A percentile compares a stretch with the other conserved stretches of the same genome.
phyloP scores from a whole-genome alignment of 768 basidiomycete genomes.

The Boletus sensibilis region DNA sequence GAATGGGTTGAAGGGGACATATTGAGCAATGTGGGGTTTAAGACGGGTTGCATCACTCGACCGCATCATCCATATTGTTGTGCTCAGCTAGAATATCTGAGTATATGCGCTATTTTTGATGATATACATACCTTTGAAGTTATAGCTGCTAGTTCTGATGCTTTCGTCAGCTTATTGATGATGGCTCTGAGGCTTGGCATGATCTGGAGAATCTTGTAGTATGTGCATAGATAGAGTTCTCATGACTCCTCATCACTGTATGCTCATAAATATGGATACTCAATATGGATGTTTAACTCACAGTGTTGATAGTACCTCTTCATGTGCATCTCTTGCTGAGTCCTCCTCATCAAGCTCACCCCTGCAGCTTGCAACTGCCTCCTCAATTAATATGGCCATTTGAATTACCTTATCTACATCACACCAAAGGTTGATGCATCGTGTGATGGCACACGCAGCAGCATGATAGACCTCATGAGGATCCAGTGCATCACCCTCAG shows the following conservation, averaged over 20 bases:
- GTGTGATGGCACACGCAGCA: not conserved
- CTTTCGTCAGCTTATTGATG: not conserved
- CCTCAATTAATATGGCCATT: not conserved
- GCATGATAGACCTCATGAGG: not conserved
- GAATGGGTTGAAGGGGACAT: not conserved
- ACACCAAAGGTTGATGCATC: not conserved
- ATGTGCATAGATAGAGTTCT: not conserved
- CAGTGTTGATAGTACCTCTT: too few relatives aligned
- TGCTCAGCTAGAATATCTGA: not conserved
- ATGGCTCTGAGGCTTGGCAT: not conserved
- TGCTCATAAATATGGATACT: too few relatives aligned
- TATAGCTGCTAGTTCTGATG: not conserved
- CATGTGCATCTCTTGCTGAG: too few relatives aligned
- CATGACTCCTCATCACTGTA: too few relatives aligned
- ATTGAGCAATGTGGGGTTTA: not conserved
- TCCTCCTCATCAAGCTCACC: too few relatives aligned
- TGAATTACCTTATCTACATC: not conserved
- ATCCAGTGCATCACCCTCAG: not conserved
- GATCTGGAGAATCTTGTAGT: not conserved
- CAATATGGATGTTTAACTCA: too few relatives aligned
- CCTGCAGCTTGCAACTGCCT: not conserved
- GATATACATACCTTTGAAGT: not conserved
- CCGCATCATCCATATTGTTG: not conserved
- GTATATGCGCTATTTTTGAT: not conserved
- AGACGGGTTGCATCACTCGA: not conserved